These are phyloP conservation scores for Penicillium angulare DNA, from an alignment of 495 filamentous ascomycete genomes.

Conservation along the genomic window DNA sequence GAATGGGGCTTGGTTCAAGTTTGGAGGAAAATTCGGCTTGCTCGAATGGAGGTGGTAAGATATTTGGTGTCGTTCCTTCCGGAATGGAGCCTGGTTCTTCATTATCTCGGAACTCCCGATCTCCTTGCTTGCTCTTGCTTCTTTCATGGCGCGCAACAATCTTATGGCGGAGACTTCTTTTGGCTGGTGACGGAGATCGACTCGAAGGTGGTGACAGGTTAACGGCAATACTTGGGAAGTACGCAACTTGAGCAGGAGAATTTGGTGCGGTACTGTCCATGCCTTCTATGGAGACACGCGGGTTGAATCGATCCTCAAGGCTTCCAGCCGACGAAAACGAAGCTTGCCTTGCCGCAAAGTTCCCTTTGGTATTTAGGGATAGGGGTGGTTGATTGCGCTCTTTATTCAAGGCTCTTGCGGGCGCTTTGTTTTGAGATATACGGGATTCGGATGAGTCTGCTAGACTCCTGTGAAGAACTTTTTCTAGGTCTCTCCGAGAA, in stretches of 20 bases:
- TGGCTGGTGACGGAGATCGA: slow-evolving; percentile 50
- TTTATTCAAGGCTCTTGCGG: background rate
- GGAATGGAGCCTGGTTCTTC: slow-evolving; percentile 24
- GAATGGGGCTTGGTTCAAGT: slow-evolving; percentile 34
- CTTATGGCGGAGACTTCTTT: slow-evolving; percentile 44
- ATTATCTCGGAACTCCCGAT: slow-evolving; percentile 19
- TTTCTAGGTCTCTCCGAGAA: slow-evolving; percentile 14
- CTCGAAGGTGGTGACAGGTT: slow-evolving; percentile 55
- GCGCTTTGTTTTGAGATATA: slow-evolving; percentile 9
- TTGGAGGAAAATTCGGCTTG: slow-evolving; percentile 12
- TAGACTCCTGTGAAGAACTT: background rate
- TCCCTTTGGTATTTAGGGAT: slow-evolving; percentile 7
- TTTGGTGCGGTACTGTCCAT: slow-evolving; percentile 47
- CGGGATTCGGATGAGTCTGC: slow-evolving; percentile 8
- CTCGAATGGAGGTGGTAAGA: slow-evolving; percentile 10
- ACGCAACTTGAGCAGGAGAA: slow-evolving; percentile 41
- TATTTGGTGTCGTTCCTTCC: slow-evolving; percentile 18
- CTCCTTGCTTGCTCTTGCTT: slow-evolving; percentile 39
- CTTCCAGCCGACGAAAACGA: slow-evolving; percentile 41
- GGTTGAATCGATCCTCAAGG: slow-evolving; percentile 32
- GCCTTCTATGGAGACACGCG: slow-evolving; percentile 46
- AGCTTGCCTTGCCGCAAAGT: slow-evolving; percentile 15
- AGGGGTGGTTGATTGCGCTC: slow-evolving; percentile 5
- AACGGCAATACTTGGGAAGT: slow-evolving; percentile 57
- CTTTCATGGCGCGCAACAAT: slow-evolving; percentile 45